phyloP scores from a whole-genome alignment of 2,329 filamentous ascomycete genomes.

The Coniella lustricola region DNA sequence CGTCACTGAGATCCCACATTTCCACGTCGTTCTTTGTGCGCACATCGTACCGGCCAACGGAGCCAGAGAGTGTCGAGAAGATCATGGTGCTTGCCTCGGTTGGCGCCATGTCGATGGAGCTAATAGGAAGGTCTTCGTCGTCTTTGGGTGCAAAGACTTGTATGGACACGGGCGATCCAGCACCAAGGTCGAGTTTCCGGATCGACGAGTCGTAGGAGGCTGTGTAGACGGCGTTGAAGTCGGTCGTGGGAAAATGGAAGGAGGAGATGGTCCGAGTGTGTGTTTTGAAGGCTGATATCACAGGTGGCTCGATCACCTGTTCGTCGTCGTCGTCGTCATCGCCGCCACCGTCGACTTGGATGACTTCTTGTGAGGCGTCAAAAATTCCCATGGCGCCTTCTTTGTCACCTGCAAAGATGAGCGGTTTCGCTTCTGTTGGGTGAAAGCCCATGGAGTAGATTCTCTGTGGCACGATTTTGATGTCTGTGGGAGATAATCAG shows the following conservation, averaged over 20 bases:
- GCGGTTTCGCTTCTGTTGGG: constrained; percentile 73
- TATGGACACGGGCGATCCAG: constrained; percentile 57
- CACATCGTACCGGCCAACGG: constrained; percentile 74
- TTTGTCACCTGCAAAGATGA: constrained; percentile 93
- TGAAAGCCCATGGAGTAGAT: constrained; percentile 87
- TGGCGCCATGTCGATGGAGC: constrained; percentile 71
- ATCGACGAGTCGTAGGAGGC: constrained; percentile 92
- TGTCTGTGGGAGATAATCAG: constrained; percentile 56
- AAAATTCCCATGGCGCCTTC: constrained; percentile 85
- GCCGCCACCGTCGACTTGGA: constrained; percentile 47
- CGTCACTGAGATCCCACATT: constrained; percentile 71
- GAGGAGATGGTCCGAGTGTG: constrained; percentile 84
- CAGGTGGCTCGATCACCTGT: constrained; percentile 63
- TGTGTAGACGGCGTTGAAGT: constrained; percentile 70
- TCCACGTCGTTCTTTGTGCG: constrained; percentile 55
- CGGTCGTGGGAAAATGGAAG: constrained; percentile 68
- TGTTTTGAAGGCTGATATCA: constrained; percentile 84
- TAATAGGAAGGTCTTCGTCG: constrained; percentile 70
- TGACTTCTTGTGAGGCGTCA: constrained; percentile 67
- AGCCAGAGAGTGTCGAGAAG: constrained; percentile 80
- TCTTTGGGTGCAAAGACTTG: constrained; percentile 76
- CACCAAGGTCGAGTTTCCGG: constrained; percentile 74
- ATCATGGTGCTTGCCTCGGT: constrained; percentile 67
- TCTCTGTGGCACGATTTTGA: constrained; percentile 84
- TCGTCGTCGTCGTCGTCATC: constrained; percentile 55